These are phyloP conservation scores for Stagonosporopsis tanaceti DNA, from an alignment of 2,329 filamentous ascomycete genomes.

Conservation along the genomic window DNA sequence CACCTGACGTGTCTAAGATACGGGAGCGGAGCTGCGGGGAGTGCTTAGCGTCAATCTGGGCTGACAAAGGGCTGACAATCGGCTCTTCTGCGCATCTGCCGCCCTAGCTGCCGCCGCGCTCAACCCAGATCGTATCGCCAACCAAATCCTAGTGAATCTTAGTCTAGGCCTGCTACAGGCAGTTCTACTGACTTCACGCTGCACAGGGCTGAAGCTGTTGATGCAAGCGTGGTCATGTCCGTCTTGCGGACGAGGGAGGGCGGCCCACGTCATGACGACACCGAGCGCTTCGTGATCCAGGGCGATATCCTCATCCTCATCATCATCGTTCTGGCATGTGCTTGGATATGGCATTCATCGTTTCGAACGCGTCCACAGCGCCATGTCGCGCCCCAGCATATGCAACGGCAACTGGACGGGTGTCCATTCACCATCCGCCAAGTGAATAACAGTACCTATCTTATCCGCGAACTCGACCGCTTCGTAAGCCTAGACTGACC, in stretches of 20 bases:
- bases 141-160: neutral
- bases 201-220: neutral
- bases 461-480: conserved; percentile 20
- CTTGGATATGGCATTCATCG: conserved; percentile 1
- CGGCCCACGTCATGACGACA: neutral
- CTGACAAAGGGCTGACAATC: conserved; percentile 12
- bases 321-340: conserved; percentile 2
- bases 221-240: conserved; percentile 7
- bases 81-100: neutral
- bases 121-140: neutral
- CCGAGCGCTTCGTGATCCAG: conserved; percentile 5
- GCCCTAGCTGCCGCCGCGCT: neutral
- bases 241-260: neutral
- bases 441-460: conserved; percentile 19
- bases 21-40: neutral
- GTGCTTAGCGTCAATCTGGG: neutral
- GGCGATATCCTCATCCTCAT: conserved; percentile 11
- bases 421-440: conserved; percentile 25
- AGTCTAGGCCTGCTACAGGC: neutral
- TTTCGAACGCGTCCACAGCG: neutral
- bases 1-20: neutral
- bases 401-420: conserved; percentile 1
- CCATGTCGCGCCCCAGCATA: neutral
- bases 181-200: neutral
- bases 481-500: conserved; percentile 12